A percentile compares a stretch with the other conserved stretches of the same genome.
Conservation (phyloP, 2,329 filamentous ascomycete genomes). For the Dactylellina drechsleri region DNA sequence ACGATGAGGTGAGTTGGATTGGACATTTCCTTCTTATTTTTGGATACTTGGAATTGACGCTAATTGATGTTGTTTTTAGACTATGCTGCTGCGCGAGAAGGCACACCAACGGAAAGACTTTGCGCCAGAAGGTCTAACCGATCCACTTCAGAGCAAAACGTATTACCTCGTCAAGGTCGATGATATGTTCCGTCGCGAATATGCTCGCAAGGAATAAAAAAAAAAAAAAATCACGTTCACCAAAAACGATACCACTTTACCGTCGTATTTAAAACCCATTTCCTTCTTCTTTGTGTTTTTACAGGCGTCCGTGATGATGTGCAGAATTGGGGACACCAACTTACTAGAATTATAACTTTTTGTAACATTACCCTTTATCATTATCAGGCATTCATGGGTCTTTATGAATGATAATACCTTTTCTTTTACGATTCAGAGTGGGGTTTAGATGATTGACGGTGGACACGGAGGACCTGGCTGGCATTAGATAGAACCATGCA, state of each 20-base stretch:
- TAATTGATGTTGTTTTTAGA: conserved; percentile 64
- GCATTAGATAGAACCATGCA: conserved; percentile 35
- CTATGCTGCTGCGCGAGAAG: conserved; percentile 83
- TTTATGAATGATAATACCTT: conserved; percentile 10
- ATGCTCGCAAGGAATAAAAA: conserved; percentile 76
- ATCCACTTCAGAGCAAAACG: conserved; percentile 73
- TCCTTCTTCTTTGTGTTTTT: conserved; percentile 24
- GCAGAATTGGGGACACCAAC: conserved; percentile 24
- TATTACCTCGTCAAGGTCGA: conserved; percentile 85
- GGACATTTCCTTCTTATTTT: not conserved
- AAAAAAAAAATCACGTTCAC: not conserved
- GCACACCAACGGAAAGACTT: conserved; percentile 85
- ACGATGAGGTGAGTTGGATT: conserved; percentile 73
- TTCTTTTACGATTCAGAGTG: conserved; percentile 1
- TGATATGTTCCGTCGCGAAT: conserved; percentile 85
- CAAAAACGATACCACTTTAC: conserved; percentile 12
- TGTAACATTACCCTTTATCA: conserved; percentile 40
- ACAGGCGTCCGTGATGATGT: conserved; percentile 42
- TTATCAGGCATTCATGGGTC: conserved; percentile 36
- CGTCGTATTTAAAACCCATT: conserved; percentile 7
- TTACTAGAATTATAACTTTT: conserved; percentile 29
- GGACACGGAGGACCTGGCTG: not conserved
- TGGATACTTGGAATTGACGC: conserved; percentile 56
- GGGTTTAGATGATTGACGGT: not conserved
- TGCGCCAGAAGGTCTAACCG: conserved; percentile 74